phyloP scores from a whole-genome alignment of 176 grass and related monocot genomes.

The Cymbopogon citratus region DNA sequence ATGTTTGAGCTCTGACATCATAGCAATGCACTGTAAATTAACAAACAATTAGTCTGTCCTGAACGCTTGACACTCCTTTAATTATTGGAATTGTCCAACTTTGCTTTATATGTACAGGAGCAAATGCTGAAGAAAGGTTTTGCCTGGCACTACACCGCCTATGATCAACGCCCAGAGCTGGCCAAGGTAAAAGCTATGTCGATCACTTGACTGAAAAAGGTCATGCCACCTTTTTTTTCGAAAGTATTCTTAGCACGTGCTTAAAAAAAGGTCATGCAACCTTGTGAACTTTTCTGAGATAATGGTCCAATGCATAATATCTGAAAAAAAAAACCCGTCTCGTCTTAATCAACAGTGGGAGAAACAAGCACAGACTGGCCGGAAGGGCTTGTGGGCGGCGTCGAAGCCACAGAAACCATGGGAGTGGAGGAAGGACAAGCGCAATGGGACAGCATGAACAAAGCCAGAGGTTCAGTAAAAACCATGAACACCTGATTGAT shows the following conservation, averaged over 20 bases:
- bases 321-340: not conserved
- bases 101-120: constrained; percentile 33
- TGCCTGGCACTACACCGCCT: constrained; percentile 89
- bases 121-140: constrained; percentile 95
- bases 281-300: not conserved
- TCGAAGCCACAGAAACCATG: constrained; percentile 84
- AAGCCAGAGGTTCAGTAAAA: not conserved
- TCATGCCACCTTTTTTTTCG: too few relatives aligned
- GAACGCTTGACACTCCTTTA: not conserved
- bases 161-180: constrained; percentile 75
- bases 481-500: not conserved
- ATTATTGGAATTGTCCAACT: not conserved
- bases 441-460: constrained; percentile 49
- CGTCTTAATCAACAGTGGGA: constrained; percentile 51
- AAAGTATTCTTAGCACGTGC: too few relatives aligned
- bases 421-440: constrained; percentile 81
- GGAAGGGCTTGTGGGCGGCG: constrained; percentile 73
- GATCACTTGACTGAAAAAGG: not conserved
- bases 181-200: constrained; percentile 45
- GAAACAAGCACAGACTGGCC: constrained; percentile 56
- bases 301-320: not conserved
- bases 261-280: too few relatives aligned
- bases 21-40: not conserved
- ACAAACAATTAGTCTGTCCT: not conserved
- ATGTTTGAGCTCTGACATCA: not conserved